Conservation (phyloP, 2,329 filamentous ascomycete genomes). For the Leptodontidium sp. region DNA sequence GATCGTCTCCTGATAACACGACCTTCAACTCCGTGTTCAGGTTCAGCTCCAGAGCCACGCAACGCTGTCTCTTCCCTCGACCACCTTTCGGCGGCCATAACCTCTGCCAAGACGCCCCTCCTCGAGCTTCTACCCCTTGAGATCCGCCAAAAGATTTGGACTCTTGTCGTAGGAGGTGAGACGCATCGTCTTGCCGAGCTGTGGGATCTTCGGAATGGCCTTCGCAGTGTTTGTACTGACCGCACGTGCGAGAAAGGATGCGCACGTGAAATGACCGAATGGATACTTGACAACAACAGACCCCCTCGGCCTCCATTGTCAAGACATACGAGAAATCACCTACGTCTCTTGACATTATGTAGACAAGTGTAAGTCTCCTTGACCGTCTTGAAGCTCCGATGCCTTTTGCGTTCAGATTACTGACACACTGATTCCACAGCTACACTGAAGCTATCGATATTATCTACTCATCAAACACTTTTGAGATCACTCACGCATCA, state of each 20-base stretch:
- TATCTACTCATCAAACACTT: background rate
- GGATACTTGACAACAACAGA: background rate
- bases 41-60: background rate
- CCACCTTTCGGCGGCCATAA: background rate
- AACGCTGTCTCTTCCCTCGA: background rate
- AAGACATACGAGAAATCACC: background rate
- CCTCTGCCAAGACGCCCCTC: background rate
- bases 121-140: slow-evolving; percentile 8
- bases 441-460: slow-evolving; percentile 8
- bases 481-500: background rate
- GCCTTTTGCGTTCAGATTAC: slow-evolving; percentile 1
- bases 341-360: slow-evolving; percentile 1
- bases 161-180: background rate
- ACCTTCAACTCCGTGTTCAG: background rate
- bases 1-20: slow-evolving; percentile 1
- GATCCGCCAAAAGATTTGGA: background rate
- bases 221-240: background rate
- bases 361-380: slow-evolving; percentile 9
- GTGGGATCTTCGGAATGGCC: background rate
- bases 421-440: background rate
- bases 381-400: background rate
- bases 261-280: background rate
- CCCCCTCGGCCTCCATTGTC: background rate
- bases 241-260: background rate
- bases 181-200: background rate